Conservation (phyloP, 1,284 basidiomycete species). For the Peniophora sp. region DNA sequence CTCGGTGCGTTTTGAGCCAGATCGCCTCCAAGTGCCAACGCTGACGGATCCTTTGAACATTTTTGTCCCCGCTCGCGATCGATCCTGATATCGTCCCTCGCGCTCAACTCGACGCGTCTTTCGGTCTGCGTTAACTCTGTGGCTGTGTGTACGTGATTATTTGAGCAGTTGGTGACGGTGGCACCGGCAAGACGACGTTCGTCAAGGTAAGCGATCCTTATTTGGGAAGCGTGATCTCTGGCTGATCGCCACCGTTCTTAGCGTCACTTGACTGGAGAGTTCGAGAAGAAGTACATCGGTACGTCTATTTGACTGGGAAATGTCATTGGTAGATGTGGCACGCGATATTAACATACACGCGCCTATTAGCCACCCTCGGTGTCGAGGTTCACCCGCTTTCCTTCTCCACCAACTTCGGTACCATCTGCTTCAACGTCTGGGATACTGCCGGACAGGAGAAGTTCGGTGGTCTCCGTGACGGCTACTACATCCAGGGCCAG, state of each 20-base stretch:
- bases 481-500: conserved; percentile 98
- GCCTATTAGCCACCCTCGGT: conserved; percentile 86
- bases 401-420: conserved; percentile 98
- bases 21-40: conserved; percentile 16
- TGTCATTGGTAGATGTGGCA: too few species aligned
- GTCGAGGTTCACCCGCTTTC: conserved; percentile 97
- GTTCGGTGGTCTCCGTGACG: conserved; percentile 97
- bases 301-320: too few species aligned
- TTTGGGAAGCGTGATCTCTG: conserved; percentile 15
- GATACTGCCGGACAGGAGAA: conserved; percentile 99
- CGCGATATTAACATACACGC: too few species aligned
- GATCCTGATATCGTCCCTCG: conserved; percentile 12
- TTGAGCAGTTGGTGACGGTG: conserved; percentile 86
- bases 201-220: conserved; percentile 67
- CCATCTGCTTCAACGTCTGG: conserved; percentile 99
- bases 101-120: conserved; percentile 1
- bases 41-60: conserved; percentile 14
- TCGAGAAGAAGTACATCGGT: conserved; percentile 99
- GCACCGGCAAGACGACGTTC: conserved; percentile 97
- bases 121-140: neutral
- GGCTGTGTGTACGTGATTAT: conserved; percentile 15
- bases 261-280: conserved; percentile 99
- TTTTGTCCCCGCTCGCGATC: conserved; percentile 17
- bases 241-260: conserved; percentile 45
- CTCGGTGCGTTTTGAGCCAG: conserved; percentile 57